A percentile compares a stretch with the other conserved stretches of the same genome.
Conservation (phyloP, 2,329 filamentous ascomycete species). For the Calonectria fujianensis region DNA sequence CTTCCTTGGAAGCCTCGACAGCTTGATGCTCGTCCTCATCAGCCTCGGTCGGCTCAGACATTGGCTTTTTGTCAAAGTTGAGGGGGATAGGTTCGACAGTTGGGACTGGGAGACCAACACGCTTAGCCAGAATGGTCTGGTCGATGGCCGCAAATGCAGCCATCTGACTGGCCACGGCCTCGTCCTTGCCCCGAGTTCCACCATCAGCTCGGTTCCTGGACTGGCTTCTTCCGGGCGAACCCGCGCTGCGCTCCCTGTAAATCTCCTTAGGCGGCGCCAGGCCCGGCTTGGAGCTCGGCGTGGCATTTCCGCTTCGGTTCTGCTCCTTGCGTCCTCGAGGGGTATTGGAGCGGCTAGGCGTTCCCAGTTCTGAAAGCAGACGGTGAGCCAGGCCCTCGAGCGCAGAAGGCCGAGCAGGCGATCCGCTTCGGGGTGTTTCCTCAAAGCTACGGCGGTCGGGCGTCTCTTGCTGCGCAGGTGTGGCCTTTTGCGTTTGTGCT, state of each 20-base stretch:
- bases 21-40: conserved; percentile 39
- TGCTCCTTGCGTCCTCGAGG: conserved; percentile 71
- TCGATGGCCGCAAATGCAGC: conserved; percentile 79
- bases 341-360: conserved; percentile 70
- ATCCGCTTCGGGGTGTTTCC: conserved; percentile 66
- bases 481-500: conserved; percentile 55
- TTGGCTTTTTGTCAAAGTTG: conserved; percentile 61
- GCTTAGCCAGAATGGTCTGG: conserved; percentile 75
- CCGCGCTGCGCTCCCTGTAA: conserved; percentile 59
- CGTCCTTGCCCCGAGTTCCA: conserved; percentile 57
- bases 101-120: conserved; percentile 69
- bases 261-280: conserved; percentile 66
- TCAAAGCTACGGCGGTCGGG: conserved; percentile 67
- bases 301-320: conserved; percentile 57
- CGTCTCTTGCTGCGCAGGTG: conserved; percentile 58
- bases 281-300: conserved; percentile 57
- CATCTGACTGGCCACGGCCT: conserved; percentile 68
- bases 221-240: conserved; percentile 62
- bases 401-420: conserved; percentile 72
- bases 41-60: conserved; percentile 52
- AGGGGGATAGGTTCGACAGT: conserved; percentile 69
- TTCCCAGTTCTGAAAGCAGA: conserved; percentile 75
- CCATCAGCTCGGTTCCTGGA: conserved; percentile 63
- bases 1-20: conserved; percentile 21
- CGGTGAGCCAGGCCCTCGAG: conserved; percentile 79